phyloP scores from a whole-genome alignment of 345 rosid species.

The Streptanthus diversifolius region DNA sequence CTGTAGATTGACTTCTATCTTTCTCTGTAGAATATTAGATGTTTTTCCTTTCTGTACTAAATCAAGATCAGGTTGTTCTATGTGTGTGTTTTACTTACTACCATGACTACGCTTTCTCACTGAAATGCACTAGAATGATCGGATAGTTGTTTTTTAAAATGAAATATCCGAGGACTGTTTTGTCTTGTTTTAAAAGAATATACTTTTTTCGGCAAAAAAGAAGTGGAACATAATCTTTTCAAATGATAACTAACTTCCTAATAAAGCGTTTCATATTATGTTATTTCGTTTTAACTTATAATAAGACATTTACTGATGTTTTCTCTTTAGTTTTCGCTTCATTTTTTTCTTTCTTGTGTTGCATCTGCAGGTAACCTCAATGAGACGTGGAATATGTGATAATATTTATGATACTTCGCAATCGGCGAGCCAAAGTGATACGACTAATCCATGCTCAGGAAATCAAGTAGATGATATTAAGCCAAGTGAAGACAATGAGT shows the following conservation, averaged over 20 bases:
- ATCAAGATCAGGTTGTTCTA: background rate
- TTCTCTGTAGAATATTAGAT: background rate
- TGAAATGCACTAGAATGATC: background rate
- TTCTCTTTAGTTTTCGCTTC: conserved; percentile 5
- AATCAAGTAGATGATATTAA: conserved; percentile 45
- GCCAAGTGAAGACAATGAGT: conserved; percentile 37
- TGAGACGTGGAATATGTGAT: conserved; percentile 80
- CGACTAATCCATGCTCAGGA: conserved; percentile 33
- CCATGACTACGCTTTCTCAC: background rate
- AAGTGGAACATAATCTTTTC: background rate
- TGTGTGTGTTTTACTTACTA: background rate
- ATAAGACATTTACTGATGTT: background rate
- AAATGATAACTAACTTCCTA: background rate
- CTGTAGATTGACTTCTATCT: background rate
- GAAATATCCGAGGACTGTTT: background rate
- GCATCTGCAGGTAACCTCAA: conserved; percentile 64
- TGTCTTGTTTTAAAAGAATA: background rate
- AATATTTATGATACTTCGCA: conserved; percentile 74
- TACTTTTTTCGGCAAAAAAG: background rate
- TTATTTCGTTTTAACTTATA: background rate
- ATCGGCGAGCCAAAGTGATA: conserved; percentile 38
- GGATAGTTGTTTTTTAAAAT: background rate
- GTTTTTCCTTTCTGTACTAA: background rate
- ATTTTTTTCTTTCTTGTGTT: background rate
- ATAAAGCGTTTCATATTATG: background rate